These are phyloP conservation scores for Arabis alpina DNA, from an alignment of 345 rosid species.

Conservation along the genomic window DNA sequence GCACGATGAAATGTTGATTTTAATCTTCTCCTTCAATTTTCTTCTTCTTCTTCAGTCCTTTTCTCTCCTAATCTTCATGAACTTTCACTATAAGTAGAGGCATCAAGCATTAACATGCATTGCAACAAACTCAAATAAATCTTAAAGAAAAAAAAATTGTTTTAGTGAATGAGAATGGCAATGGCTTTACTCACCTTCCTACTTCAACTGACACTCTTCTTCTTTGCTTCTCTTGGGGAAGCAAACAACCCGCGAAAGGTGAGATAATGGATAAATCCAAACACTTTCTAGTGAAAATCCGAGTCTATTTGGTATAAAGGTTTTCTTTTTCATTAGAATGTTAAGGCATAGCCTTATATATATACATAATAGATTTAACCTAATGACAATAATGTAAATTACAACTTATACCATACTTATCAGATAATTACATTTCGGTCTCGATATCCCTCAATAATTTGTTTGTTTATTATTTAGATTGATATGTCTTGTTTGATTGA, in stretches of 20 bases:
- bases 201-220: slow-evolving; percentile 29
- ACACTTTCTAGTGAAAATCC: not conserved
- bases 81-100: slow-evolving; percentile 24
- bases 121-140: not conserved
- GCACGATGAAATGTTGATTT: slow-evolving; percentile 29
- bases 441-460: too few relatives aligned
- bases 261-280: not conserved
- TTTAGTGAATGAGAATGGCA: slow-evolving; percentile 20
- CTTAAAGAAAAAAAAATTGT: not conserved
- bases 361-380: too few relatives aligned
- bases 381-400: too few relatives aligned
- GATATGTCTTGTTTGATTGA: not conserved
- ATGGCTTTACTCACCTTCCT: slow-evolving; percentile 11
- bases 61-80: slow-evolving; percentile 3
- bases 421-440: too few relatives aligned
- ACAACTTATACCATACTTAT: too few relatives aligned
- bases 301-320: too few relatives aligned
- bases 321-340: too few relatives aligned
- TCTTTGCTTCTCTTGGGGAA: slow-evolving; percentile 6
- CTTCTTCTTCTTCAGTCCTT: not conserved
- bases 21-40: slow-evolving; percentile 24
- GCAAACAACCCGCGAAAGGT: slow-evolving; percentile 31
- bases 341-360: too few relatives aligned
- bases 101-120: not conserved
- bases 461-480: not conserved